A percentile compares a stretch with the other conserved stretches of the same genome.
These are phyloP conservation scores for Drechslerella dactyloides DNA, from an alignment of 2,329 filamentous ascomycete genomes.

Conservation along the genomic window DNA sequence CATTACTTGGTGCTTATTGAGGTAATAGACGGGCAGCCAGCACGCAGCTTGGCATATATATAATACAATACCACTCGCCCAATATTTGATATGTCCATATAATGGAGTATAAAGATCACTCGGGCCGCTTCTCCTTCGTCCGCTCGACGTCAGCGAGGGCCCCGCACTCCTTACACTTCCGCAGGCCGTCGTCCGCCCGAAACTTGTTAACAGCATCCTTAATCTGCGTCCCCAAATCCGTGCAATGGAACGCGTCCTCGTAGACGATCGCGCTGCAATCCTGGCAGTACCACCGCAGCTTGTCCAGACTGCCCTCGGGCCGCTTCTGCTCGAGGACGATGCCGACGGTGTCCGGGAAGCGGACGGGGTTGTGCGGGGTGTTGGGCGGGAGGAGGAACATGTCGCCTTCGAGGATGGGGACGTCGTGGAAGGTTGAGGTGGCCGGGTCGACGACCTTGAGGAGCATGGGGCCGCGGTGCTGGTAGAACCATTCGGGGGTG, in stretches of 20 bases:
- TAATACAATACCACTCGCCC: not conserved
- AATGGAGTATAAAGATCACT: no score
- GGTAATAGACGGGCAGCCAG: no score
- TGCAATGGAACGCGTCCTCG: constrained; percentile 86
- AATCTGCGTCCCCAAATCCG: constrained; percentile 90
- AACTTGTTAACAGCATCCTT: constrained; percentile 88
- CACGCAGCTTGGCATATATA: no score
- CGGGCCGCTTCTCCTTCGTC: constrained; percentile 27
- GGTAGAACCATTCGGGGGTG: constrained; percentile 98
- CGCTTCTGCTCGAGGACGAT: constrained; percentile 87
- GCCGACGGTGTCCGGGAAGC: constrained; percentile 89
- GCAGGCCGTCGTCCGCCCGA: constrained; percentile 70
- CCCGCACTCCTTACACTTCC: constrained; percentile 80
- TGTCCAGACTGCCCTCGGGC: constrained; percentile 73
- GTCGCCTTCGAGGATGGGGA: constrained; percentile 88
- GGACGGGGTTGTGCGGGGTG: constrained; percentile 93
- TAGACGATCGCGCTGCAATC: constrained; percentile 75
- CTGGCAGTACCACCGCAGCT: constrained; percentile 87
- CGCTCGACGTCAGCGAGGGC: constrained; percentile 64
- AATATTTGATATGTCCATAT: no score
- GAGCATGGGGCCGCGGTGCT: constrained; percentile 90
- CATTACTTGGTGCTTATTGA: no score
- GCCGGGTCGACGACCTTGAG: constrained; percentile 81
- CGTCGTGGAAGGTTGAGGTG: constrained; percentile 73
- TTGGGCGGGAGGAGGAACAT: constrained; percentile 93